Percentiles rank a stretch among this genome's conserved stretches.
These are phyloP conservation scores for Bipolaris zeicola DNA, from an alignment of 2,329 filamentous ascomycete species.

Conservation along the genomic window DNA sequence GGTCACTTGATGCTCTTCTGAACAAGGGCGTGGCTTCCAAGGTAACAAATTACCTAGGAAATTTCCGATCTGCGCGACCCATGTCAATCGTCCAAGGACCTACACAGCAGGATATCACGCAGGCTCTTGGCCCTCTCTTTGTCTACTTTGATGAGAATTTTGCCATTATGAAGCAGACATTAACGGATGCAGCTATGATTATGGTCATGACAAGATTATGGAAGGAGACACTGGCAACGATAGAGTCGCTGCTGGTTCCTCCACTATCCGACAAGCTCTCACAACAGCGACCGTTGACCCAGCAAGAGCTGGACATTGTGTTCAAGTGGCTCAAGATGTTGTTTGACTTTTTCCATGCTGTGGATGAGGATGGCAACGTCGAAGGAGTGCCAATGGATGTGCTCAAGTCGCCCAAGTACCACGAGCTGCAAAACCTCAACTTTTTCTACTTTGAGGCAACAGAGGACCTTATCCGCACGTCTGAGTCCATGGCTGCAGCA, in stretches of 20 bases:
- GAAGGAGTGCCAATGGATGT: conserved; percentile 89
- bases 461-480: conserved; percentile 90
- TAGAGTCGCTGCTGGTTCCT: conserved; percentile 88
- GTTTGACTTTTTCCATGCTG: conserved; percentile 93
- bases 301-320: conserved; percentile 90
- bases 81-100: conserved; percentile 60
- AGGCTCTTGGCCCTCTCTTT: conserved; percentile 82
- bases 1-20: conserved; percentile 76
- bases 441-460: conserved; percentile 98
- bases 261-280: conserved; percentile 95
- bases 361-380: conserved; percentile 83
- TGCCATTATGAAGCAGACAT: conserved; percentile 95
- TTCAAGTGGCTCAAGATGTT: conserved; percentile 93
- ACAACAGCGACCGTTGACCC: conserved; percentile 77
- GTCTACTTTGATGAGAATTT: conserved; percentile 98
- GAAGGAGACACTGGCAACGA: conserved; percentile 94
- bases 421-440: conserved; percentile 93
- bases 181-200: conserved; percentile 95
- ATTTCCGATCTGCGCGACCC: conserved; percentile 58
- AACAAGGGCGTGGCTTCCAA: conserved; percentile 74
- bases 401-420: conserved; percentile 96
- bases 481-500: conserved; percentile 90
- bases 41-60: conserved; percentile 64
- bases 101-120: conserved; percentile 75
- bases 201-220: conserved; percentile 97